A percentile compares a stretch with the other conserved stretches of the same genome.
Evolutionary conservation across 768 basidiomycete genomes (phyloP).

Genomic region (Boletus rubropictus): DNA sequence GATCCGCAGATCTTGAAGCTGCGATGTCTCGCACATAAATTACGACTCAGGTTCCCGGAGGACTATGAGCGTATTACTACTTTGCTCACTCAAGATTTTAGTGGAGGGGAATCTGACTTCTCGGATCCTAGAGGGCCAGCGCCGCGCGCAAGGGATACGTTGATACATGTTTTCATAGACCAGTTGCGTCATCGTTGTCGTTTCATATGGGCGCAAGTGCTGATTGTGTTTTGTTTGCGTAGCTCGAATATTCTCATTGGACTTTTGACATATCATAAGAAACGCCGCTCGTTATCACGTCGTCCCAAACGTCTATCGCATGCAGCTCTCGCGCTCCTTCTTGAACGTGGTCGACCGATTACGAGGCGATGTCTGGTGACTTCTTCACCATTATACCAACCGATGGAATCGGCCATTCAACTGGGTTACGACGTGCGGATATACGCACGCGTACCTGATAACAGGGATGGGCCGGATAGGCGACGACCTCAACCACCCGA

Average conservation of each 20-base stretch:
- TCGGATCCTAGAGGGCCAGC: slow-evolving; percentile 33
- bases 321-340: slow-evolving; percentile 65
- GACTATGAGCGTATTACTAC: slow-evolving; percentile 35
- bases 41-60: slow-evolving; percentile 52
- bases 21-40: slow-evolving; percentile 49
- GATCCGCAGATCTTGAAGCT: slow-evolving; percentile 47
- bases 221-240: slow-evolving; percentile 8
- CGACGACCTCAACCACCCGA: slow-evolving; percentile 15
- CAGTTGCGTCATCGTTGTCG: slow-evolving; percentile 32
- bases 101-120: slow-evolving; percentile 32
- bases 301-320: slow-evolving; percentile 61
- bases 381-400: slow-evolving; percentile 80
- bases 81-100: slow-evolving; percentile 32
- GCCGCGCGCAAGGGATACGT: slow-evolving; percentile 27
- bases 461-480: slow-evolving; percentile 57
- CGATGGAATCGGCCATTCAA: slow-evolving; percentile 64
- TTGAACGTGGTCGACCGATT: slow-evolving; percentile 77
- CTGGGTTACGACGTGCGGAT: slow-evolving; percentile 73
- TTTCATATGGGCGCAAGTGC: not conserved
- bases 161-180: slow-evolving; percentile 40
- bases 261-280: slow-evolving; percentile 63
- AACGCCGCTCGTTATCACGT: slow-evolving; percentile 37
- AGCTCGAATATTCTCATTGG: slow-evolving; percentile 89
- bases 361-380: slow-evolving; percentile 72
- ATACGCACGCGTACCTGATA: slow-evolving; percentile 65